Evolutionary conservation across 2,329 filamentous ascomycete species (phyloP), one percentile per base, ranked within the genome.

Genomic region (Pseudogymnoascus sp.): DNA sequence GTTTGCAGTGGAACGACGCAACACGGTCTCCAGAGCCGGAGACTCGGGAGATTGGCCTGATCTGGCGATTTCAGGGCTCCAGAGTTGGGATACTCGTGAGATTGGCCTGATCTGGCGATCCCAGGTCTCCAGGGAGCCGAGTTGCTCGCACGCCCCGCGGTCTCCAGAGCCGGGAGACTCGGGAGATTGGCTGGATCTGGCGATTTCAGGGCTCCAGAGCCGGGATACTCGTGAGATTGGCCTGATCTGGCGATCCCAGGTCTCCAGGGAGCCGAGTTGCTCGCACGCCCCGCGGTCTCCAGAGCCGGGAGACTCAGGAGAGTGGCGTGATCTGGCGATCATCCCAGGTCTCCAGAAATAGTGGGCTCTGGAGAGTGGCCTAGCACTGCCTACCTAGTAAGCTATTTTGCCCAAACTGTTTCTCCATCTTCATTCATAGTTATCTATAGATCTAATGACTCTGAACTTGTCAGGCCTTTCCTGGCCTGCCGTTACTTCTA

Each of bases 1-100:
- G 13, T 59, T 48, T 52, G 19, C n/a, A 30, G 34, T 59, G 38
- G 37, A 52, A 30, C 15, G 13, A 52, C 58, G n/a, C 23, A 48
- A 28, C n/a, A n/a, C n/a, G n/a, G n/a, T n/a, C n/a, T n/a, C n/a
- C n/a, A n/a, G n/a, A n/a, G n/a, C n/a, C n/a, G n/a, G n/a, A n/a
- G n/a, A n/a, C n/a, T n/a, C n/a, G n/a, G n/a, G n/a, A n/a, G n/a
- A n/a, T n/a, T n/a, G 33, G n/a, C n/a, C n/a, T n/a, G n/a, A n/a
- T n/a, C n/a, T n/a, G n/a, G n/a, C n/a, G n/a, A n/a, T n/a, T n/a
- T n/a, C n/a, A n/a, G n/a, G n/a, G n/a, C n/a, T n/a, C n/a, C n/a
- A n/a, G n/a, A n/a, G n/a, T n/a, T n/a, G n/a, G n/a, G n/a, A n/a
- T n/a, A n/a, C n/a, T n/a, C n/a, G n/a, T n/a, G n/a, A n/a, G n/a